A percentile compares a stretch with the other conserved stretches of the same genome.
phyloP scores from a whole-genome alignment of 2,329 filamentous ascomycete species.

The Colletotrichum sp. region DNA sequence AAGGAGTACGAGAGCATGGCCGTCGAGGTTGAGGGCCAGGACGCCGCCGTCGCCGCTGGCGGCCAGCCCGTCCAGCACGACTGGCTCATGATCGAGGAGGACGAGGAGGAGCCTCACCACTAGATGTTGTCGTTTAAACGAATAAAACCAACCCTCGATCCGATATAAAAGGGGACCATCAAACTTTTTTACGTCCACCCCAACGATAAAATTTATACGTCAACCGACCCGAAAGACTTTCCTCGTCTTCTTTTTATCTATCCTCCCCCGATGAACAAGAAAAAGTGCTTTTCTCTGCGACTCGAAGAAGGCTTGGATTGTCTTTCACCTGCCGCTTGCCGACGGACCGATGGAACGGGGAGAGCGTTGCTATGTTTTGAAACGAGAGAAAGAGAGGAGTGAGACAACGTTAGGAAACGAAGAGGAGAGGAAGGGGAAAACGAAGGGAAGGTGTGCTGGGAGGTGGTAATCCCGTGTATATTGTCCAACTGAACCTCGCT shows the following conservation, averaged over 20 bases:
- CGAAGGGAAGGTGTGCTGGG: constrained; percentile 20
- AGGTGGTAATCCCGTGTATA: constrained; percentile 40
- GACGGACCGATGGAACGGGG: constrained; percentile 4
- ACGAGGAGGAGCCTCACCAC: constrained; percentile 56
- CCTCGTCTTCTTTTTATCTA: neutral
- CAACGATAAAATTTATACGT: neutral
- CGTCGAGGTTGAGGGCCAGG: constrained; percentile 92
- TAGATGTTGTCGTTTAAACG: constrained; percentile 36
- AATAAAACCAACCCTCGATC: neutral
- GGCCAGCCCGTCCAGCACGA: constrained; percentile 63
- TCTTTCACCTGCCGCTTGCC: constrained; percentile 2
- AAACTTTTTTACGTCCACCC: neutral
- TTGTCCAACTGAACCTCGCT: constrained; percentile 31
- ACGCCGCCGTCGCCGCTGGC: constrained; percentile 63
- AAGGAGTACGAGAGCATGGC: constrained; percentile 93
- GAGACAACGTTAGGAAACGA: neutral
- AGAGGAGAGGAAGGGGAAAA: neutral
- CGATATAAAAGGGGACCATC: neutral
- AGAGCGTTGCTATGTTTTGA: neutral
- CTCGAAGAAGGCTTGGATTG: neutral
- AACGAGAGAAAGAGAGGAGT: neutral
- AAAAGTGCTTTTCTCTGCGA: constrained; percentile 13
- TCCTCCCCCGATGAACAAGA: neutral
- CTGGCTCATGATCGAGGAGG: constrained; percentile 87
- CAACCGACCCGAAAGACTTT: neutral